Base-by-base conservation (phyloP, 768 basidiomycete genomes). In the Phylloporus sp. region DNA sequence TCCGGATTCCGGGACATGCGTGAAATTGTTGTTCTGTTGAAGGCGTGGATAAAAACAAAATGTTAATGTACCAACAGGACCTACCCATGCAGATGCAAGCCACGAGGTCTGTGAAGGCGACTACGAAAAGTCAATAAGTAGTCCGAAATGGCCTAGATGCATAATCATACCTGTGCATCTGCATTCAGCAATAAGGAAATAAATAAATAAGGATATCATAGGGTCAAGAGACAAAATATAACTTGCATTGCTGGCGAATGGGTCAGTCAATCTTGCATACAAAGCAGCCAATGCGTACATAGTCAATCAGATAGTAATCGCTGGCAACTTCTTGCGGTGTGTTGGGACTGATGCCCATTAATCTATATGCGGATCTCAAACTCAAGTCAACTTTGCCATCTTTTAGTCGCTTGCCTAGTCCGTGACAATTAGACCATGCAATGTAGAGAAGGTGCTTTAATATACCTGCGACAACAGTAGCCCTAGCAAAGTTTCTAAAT, bases 21-120 rank as follows among this genome's bases (percentile, higher is more conserved):
- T 84, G 53, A 76, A 80, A 55, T 85, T 84, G 54, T 82, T 79
- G 41, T 75, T 77, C 80, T 82, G 28, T 14, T 2, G 4, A 33
- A 26, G 10, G n/a, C 55, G 38, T 51, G 46, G 9, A 37, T 2
- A 7, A 28, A 40, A 48, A 9, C 13, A 17, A 13, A 20, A 34
- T n/a, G n/a, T n/a, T n/a, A n/a, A 38, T 17, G 8, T 14, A 9
- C 18, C 11, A 28, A 33, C 7, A 14, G 13, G 3, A 40, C 66
- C 38, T 64, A 81, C 82, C 81, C 79, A 80, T 17, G 81, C 71
- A 10, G 79, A 74, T 15, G 80, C 80, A 21, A 84, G 65, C 69
- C 76, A 76, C 2, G 82, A 84, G 0, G 76, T 78, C 57, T 81
- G 72, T 23, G 81, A 79, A 1, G 82, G 82, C 9, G 77, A 72